Evolutionary conservation across 768 basidiomycete genomes (phyloP), one percentile per base, ranked within the genome.

Genomic region (Saitozyma podzolica): DNA sequence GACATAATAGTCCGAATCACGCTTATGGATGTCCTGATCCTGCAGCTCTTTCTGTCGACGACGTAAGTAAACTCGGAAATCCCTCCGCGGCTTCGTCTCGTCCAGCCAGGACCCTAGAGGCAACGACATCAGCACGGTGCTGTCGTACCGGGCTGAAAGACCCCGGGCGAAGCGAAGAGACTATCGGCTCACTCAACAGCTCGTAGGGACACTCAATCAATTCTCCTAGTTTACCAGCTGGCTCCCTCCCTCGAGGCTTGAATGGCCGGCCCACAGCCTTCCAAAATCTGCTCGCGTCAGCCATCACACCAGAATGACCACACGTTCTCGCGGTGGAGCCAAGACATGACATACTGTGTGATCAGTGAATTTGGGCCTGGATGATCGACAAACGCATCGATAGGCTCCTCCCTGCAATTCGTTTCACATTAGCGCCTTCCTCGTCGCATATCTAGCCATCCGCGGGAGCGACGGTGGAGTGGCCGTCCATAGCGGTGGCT

Each of bases 1-100:
- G n/a, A 42, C 50, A 55, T 73, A 70, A 51, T 70, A 67, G 54
- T 73, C 72, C 7, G 72, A 73, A 47, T 65, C 64, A 4, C 42
- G 53, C 29, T 73, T 73, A 9, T 59, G 62, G 13, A 68, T 58
- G 10, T 17, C 40, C 13, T 62, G 49, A 39, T 51, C 64, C 10
- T 53, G 54, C 3, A 14, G 40, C 50, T 68, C 62, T 42, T 56
- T 40, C 49, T 64, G 50, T 13, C 66, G 41, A 8, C 72, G 65
- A 10, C 60, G 54, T 10, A 50, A 51, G 42, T 64, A 73, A 8
- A 62, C 63, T 3, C 53, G 55, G 51, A 61, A 65, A 29, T 57
- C 48, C 16, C 72, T 39, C 58, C 48, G 53, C 5, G 63, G 60
- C 6, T 59, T 40, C 39, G 56, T 48, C 13, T 59, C 59, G 9